Base-by-base conservation (phyloP, 78 protist genomes). In the Trichosphaerium sp. region DNA sequence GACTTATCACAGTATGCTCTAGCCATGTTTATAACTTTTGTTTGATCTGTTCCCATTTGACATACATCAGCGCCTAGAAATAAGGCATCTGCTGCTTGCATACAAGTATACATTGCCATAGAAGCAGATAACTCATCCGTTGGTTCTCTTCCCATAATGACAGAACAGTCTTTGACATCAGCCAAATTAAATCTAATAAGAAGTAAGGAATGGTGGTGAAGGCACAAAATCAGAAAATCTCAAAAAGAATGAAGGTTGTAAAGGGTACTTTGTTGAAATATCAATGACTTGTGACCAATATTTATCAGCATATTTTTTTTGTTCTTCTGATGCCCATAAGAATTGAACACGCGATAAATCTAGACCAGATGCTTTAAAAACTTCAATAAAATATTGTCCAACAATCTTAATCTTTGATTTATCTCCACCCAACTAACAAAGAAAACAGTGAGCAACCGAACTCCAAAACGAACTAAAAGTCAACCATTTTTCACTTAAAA, bases 41-140 rank as follows among this genome's bases (percentile, higher is more conserved):
- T 77, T 83, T 96, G 99, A 67, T 96, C 99, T 65, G 92, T 69
- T n/a, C 99, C 99, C n/a, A 96, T 71, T 71, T 96, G 99, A 70
- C 99, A 96, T 59, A 96, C 83, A 82, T 96, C 95, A 10, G 94
- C 96, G 75, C 75, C 80, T 28, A 96, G 84, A 86, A 78, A 85
- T 69, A 96, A 96, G 61, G 94, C 85, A 75, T 96, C 99, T 21
- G 98, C 92, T 66, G 94, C 83, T 80, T 96, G 99, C 97, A 92
- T 91, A 44, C 86, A 80, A 35, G 98, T 94, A 75, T 91, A 91
- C 69, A 94, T 64, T 26, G 89, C 79, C 80, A 92, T 97, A 21
- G 98, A 90, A 29, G 88, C 95, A 44, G 88, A 54, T 25, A 93
- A 78, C 62, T 52, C 67, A 34, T 82, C 88, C 32, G 66, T 83